Conservation (phyloP, 129 eudicot species). For the sunflower (Helianthus annuus) region DNA sequence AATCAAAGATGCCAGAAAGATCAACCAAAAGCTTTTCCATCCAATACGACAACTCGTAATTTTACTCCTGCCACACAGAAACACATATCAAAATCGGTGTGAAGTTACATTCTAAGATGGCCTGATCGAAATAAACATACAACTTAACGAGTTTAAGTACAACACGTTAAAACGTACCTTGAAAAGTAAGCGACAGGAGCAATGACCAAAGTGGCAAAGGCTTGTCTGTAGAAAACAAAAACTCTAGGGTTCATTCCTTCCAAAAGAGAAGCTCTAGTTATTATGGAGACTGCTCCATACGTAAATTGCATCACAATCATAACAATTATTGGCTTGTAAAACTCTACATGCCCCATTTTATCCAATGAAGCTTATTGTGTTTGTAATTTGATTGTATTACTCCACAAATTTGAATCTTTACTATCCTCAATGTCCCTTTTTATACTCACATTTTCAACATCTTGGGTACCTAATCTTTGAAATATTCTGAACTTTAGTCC, state of each 20-base stretch:
- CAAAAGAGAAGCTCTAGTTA: conserved; percentile 69
- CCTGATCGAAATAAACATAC: neutral
- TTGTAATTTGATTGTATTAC: conserved; percentile 21
- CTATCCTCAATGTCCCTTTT: conserved; percentile 22
- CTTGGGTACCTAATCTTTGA: conserved; percentile 14
- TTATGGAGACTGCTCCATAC: conserved; percentile 57
- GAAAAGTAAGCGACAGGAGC: conserved; percentile 64
- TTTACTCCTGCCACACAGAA: conserved; percentile 43
- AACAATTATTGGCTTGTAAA: conserved; percentile 57
- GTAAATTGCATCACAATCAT: conserved; percentile 66
- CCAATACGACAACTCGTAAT: conserved; percentile 42
- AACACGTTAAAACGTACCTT: conserved; percentile 33
- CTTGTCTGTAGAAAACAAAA: conserved; percentile 84
- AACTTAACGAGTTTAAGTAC: neutral
- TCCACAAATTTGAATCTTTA: conserved; percentile 22
- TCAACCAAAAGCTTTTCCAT: conserved; percentile 68
- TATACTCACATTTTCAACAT: conserved; percentile 24
- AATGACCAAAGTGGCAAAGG: conserved; percentile 55
- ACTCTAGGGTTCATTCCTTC: conserved; percentile 82
- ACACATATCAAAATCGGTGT: neutral
- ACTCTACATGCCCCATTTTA: conserved; percentile 32
- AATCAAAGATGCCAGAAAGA: conserved; percentile 59
- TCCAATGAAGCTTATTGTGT: conserved; percentile 16
- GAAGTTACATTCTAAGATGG: neutral
- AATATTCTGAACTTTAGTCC: conserved; percentile 13